Base-by-base conservation (phyloP, 2,329 filamentous ascomycete genomes). In the Huntiella savannae region DNA sequence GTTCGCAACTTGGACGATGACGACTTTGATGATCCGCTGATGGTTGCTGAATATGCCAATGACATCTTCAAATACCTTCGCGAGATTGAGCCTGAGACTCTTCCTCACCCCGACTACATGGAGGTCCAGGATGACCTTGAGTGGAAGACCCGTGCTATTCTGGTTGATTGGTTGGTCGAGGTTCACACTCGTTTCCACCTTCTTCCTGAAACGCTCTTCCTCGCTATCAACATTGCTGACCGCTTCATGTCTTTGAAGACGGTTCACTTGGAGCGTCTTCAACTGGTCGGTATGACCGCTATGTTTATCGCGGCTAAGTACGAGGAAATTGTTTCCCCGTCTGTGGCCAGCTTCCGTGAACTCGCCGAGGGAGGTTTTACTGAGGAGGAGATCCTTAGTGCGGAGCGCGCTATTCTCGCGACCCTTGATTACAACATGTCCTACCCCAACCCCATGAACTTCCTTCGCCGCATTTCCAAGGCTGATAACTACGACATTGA, bases 221-320 rank as follows among this genome's bases (percentile, higher is more conserved):
- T 98, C 34, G 81, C 87, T 40, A 84, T 95, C 71, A 98, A 96
- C 72, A 86, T 96, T 61, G 92, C 96, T 59, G 91, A 98, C 62
- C 87, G 91, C 50, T 98, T 96, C 69, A 75, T 98, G 40, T 95
- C 88, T 0, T 77, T 79, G 58, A 95, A 96, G 69, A 81, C 95
- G 32, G 91, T 98, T 40, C 85, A 93, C 64, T 77, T 98, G 40
- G 88, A 96, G 61, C 86, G 87, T 51, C 78, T 98, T 4, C 91
- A 98, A 64, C 74, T 98, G 6, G 91, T 98, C 49, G 91, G 91
- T 57, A 87, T 96, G 57, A 94, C 91, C 17, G 91, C 88, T 62
- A 96, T 98, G 91, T 96, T 96, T 68, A 94, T 96, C 58, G 91
- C 91, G 10, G 92, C 88, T 58, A 98, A 98, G 68, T 98, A 96